Evolutionary conservation across 2,329 filamentous ascomycete species (phyloP).

Genomic region (Didymella arachidicola): DNA sequence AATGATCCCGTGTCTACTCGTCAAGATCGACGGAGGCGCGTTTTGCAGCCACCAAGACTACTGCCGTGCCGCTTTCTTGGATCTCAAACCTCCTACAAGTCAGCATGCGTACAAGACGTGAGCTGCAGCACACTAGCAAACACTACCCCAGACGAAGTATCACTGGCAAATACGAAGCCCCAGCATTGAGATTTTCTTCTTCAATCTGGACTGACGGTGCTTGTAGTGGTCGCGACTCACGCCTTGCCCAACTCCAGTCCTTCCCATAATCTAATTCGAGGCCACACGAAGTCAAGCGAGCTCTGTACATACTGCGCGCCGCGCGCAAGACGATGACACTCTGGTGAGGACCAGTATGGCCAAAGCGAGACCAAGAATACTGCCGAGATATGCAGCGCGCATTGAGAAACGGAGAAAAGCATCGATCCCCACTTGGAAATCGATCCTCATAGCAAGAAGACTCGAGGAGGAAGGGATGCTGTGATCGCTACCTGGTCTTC

Average conservation of each 20-base stretch:
- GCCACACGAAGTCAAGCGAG: not conserved
- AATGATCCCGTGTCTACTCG: not conserved
- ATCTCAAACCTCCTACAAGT: not conserved
- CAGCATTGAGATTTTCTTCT: slow-evolving; percentile 53
- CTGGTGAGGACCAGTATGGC: not conserved
- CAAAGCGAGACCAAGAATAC: not conserved
- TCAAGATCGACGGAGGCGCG: not conserved
- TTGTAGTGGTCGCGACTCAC: not conserved
- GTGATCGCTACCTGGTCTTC: not conserved
- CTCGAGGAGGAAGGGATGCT: not conserved
- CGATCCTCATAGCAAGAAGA: not conserved
- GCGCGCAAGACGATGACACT: not conserved
- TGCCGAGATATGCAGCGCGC: not conserved
- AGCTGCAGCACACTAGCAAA: slow-evolving; percentile 76
- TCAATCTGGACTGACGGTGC: not conserved
- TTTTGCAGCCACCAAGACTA: not conserved
- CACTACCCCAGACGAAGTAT: slow-evolving; percentile 85
- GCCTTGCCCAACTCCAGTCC: not conserved
- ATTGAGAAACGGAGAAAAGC: not conserved
- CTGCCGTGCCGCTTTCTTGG: not conserved
- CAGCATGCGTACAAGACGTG: not conserved
- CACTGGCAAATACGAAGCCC: slow-evolving; percentile 84
- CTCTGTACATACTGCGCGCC: not conserved
- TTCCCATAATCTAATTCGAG: not conserved
- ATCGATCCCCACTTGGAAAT: not conserved